phyloP scores from a whole-genome alignment of 176 grass and related monocot species.

The Neostapfia colusana region DNA sequence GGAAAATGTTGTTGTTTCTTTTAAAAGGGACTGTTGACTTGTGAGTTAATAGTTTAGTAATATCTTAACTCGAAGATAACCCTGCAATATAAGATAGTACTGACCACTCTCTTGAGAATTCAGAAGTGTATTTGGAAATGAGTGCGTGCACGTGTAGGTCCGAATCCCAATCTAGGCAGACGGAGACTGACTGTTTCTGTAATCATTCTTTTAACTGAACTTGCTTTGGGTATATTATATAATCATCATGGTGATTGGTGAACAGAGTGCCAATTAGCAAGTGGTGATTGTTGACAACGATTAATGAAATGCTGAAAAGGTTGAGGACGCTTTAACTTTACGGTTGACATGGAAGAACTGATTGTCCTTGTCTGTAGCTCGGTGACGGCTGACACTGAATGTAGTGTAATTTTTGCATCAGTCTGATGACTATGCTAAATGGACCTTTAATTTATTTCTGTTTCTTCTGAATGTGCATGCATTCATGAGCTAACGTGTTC shows the following conservation, averaged over 20 bases:
- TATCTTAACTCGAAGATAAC: too few species aligned
- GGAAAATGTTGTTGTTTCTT: too few species aligned
- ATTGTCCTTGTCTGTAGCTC: too few species aligned
- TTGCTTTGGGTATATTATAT: background rate
- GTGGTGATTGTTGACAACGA: background rate
- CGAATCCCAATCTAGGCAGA: background rate
- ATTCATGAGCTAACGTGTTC: background rate
- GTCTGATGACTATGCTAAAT: background rate
- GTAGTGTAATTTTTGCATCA: background rate
- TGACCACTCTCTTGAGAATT: background rate
- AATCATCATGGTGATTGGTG: background rate
- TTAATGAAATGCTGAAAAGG: background rate
- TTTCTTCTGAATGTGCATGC: background rate
- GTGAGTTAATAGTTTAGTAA: too few species aligned
- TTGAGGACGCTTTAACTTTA: background rate
- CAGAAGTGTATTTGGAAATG: background rate
- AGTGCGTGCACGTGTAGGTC: background rate
- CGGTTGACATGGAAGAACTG: constrained; percentile 1
- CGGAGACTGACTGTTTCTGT: background rate
- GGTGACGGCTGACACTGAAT: background rate
- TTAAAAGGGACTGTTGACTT: too few species aligned
- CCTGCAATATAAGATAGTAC: too few species aligned
- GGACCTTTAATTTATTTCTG: background rate
- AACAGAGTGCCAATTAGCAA: background rate
- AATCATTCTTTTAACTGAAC: background rate